A percentile compares a stretch with the other conserved stretches of the same genome.
Evolutionary conservation across 192 early-diverging fungal genomes (phyloP).

Genomic region (Coemansia sp.): DNA sequence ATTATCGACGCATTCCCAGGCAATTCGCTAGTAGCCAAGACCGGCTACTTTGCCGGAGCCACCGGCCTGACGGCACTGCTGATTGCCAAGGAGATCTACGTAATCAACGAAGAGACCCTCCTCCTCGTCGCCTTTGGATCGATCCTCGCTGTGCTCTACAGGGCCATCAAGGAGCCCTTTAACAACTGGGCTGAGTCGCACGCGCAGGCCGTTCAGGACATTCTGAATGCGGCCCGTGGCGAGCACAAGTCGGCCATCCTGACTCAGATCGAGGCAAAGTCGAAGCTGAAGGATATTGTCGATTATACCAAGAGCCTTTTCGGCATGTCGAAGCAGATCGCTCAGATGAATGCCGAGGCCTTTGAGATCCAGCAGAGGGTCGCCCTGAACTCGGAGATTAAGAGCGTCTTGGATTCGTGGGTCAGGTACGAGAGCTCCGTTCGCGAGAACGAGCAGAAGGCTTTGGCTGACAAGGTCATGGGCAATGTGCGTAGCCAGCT

Average conservation of each 20-base stretch:
- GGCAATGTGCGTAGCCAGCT: slow-evolving; percentile 58
- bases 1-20: slow-evolving; percentile 94
- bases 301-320: slow-evolving; percentile 91
- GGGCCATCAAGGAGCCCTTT: slow-evolving; percentile 78
- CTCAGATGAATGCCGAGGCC: slow-evolving; percentile 88
- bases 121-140: slow-evolving; percentile 78
- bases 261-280: slow-evolving; percentile 86
- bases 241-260: slow-evolving; percentile 91
- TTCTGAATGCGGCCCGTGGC: slow-evolving; percentile 78
- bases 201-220: slow-evolving; percentile 72
- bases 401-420: slow-evolving; percentile 91
- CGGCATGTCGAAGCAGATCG: slow-evolving; percentile 93
- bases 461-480: slow-evolving; percentile 81
- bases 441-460: slow-evolving; percentile 91
- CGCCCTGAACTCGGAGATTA: slow-evolving; percentile 75
- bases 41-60: slow-evolving; percentile 78
- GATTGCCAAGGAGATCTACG: slow-evolving; percentile 97
- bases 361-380: slow-evolving; percentile 94
- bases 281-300: slow-evolving; percentile 90
- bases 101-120: slow-evolving; percentile 91
- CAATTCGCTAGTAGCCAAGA: slow-evolving; percentile 82
- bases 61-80: slow-evolving; percentile 82
- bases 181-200: slow-evolving; percentile 71
- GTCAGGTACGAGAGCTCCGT: slow-evolving; percentile 92
- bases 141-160: slow-evolving; percentile 76